Evolutionary conservation across 257 asterid species (phyloP), one percentile per base, ranked within the genome.

Genomic region (Solanum virginianum): DNA sequence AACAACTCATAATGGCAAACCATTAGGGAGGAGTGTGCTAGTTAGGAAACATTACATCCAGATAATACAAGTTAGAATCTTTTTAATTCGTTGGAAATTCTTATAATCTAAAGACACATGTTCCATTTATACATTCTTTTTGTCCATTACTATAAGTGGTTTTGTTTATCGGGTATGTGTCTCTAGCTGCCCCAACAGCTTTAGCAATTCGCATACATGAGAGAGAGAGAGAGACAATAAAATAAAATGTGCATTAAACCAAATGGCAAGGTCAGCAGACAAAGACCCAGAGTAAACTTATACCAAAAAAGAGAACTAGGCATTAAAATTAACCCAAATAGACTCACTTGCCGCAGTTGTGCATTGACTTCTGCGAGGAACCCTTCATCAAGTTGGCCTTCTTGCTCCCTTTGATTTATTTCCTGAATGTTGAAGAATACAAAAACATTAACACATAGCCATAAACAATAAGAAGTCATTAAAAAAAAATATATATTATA

Each of bases 321-420:
- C 63, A 8, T 29, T 8, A 8, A 77, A 49, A 77, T 24, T 79
- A 26, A 79, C 65, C 53, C 65, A 51, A 77, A 53, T 4, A 79
- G 65, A 79, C 98, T 91, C 90, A 94, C 99, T 86, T 96, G 98
- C 66, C 98, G 94, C 79, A 96, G 86, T 86, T 95, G 98, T 68
- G 98, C 99, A 87, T 89, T 92, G 87, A 95, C 98, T 91, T 96
- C 99, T 62, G 99, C 85, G 36, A 95, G 93, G 88, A 96, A 96
- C 77, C 99, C 97, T 92, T 96, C 98, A 82, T 96, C 99, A 83
- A 96, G 95, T 41, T 91, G 93, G 83, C 99, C 99, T 89, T 96
- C 99, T 89, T 92, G 96, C 91, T 96, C 99, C 84, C 98, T 90
- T 93, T 91, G 97, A 84, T 93, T 90, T 79, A 94, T 65, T 90